Evolutionary conservation across 2,329 filamentous ascomycete species (phyloP).

Genomic region (Botrytis galanthina): DNA sequence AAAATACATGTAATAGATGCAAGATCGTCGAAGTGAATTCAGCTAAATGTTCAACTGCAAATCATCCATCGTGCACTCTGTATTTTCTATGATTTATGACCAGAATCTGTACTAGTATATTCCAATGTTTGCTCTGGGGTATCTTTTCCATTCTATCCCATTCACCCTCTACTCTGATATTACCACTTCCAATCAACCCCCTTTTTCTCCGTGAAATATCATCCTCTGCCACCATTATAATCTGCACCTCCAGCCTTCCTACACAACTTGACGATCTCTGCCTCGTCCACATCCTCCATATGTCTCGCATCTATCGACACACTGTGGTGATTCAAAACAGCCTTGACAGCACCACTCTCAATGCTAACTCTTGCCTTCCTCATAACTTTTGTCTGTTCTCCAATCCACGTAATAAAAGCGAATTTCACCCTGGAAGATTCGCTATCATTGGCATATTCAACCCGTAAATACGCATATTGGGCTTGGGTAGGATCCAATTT

Average conservation of each 20-base stretch:
- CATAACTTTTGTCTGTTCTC: slow-evolving; percentile 64
- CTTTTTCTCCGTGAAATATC: not conserved
- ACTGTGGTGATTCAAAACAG: slow-evolving; percentile 61
- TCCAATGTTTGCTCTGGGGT: slow-evolving; percentile 7
- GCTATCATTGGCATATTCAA: slow-evolving; percentile 70
- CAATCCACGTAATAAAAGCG: slow-evolving; percentile 66
- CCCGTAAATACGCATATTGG: slow-evolving; percentile 45
- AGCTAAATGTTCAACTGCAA: not conserved
- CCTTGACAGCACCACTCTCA: slow-evolving; percentile 65
- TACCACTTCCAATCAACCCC: slow-evolving; percentile 10
- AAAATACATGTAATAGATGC: not conserved
- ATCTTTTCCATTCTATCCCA: slow-evolving; percentile 6
- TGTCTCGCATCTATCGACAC: slow-evolving; percentile 63
- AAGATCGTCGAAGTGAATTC: slow-evolving; percentile 2
- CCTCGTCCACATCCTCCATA: slow-evolving; percentile 58
- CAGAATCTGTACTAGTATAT: not conserved
- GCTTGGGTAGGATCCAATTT: slow-evolving; percentile 48
- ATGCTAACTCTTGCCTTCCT: slow-evolving; percentile 67
- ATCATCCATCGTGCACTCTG: not conserved
- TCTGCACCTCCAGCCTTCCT: slow-evolving; percentile 68
- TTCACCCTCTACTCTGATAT: not conserved
- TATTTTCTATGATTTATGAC: not conserved
- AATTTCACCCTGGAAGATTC: slow-evolving; percentile 70
- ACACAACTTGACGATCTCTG: slow-evolving; percentile 58
- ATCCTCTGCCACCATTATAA: slow-evolving; percentile 63